Evolutionary conservation across 805 yeast species (phyloP).

Genomic region (Metschnikowia vanudenii): DNA sequence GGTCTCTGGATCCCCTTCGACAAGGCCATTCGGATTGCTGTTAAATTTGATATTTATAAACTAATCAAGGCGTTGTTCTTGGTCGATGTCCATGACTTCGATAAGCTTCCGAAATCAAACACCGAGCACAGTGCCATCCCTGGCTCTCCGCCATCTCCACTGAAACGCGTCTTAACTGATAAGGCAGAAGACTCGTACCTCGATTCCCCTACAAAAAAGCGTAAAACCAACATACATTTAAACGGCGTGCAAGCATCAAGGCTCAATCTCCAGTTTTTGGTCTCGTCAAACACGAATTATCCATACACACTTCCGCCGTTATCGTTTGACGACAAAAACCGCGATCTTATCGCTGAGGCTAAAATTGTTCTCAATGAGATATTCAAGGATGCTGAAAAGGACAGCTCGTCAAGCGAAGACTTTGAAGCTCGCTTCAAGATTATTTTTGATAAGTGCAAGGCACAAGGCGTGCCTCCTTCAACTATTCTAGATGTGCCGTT

Average conservation of each 20-base stretch:
- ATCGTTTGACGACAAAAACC: slow-evolving; percentile 29
- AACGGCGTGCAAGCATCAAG: not conserved
- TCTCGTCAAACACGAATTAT: slow-evolving; percentile 37
- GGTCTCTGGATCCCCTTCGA: slow-evolving; percentile 47
- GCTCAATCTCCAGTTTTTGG: slow-evolving; percentile 5
- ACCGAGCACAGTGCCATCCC: not conserved
- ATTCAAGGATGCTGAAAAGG: slow-evolving; percentile 34
- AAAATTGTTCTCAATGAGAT: slow-evolving; percentile 35
- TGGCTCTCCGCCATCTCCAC: slow-evolving; percentile 1
- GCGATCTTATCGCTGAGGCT: slow-evolving; percentile 31
- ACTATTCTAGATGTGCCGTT: slow-evolving; percentile 34
- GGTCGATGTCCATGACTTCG: slow-evolving; percentile 46
- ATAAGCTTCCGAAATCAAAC: slow-evolving; percentile 29
- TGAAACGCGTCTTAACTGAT: slow-evolving; percentile 1
- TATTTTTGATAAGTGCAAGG: slow-evolving; percentile 19
- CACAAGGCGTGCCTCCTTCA: slow-evolving; percentile 10
- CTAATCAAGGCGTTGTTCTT: slow-evolving; percentile 36
- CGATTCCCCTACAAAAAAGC: slow-evolving; percentile 41
- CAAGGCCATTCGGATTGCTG: slow-evolving; percentile 39
- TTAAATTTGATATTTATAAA: slow-evolving; percentile 40
- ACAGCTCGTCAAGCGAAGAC: slow-evolving; percentile 20
- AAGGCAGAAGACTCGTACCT: slow-evolving; percentile 24
- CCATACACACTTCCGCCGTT: slow-evolving; percentile 51
- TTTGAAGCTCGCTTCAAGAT: slow-evolving; percentile 27
- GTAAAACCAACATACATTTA: slow-evolving; percentile 14